phyloP scores from a whole-genome alignment of 129 eudicot species.

The Scalesia atractyloides region DNA sequence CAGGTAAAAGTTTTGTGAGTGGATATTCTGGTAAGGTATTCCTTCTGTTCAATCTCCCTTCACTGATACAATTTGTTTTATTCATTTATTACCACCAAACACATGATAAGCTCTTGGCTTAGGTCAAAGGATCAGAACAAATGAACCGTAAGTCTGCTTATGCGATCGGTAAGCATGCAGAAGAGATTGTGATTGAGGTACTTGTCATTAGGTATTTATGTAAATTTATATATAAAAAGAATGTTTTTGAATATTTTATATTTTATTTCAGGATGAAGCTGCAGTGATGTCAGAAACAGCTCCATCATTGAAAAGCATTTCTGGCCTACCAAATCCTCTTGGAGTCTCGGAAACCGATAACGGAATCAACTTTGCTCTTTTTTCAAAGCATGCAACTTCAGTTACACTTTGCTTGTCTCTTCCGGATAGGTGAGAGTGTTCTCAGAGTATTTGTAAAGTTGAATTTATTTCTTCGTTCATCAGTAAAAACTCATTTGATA shows the following conservation, averaged over 20 bases:
- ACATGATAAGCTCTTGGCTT: constrained; percentile 31
- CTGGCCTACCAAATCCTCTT: constrained; percentile 86
- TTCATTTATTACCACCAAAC: constrained; percentile 3
- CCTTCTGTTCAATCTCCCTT: constrained; percentile 8
- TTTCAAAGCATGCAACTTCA: constrained; percentile 83
- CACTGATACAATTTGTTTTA: neutral
- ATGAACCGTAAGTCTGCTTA: constrained; percentile 20
- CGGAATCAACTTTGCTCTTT: constrained; percentile 88
- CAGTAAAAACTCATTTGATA: constrained; percentile 5
- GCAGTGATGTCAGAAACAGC: constrained; percentile 43
- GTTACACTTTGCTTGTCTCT: constrained; percentile 81
- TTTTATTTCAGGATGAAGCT: constrained; percentile 59
- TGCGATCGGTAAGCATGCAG: constrained; percentile 45
- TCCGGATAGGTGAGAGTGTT: constrained; percentile 53
- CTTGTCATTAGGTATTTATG: constrained; percentile 10
- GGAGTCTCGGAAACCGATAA: constrained; percentile 84
- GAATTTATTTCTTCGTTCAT: neutral
- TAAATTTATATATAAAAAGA: neutral
- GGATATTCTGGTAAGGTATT: constrained; percentile 47
- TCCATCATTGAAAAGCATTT: constrained; percentile 46
- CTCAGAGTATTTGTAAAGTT: neutral
- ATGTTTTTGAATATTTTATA: constrained; percentile 2
- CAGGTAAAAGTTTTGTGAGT: constrained; percentile 31
- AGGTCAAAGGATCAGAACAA: constrained; percentile 49
- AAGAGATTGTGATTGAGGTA: constrained; percentile 69